Conservation (phyloP, 768 basidiomycete species). For the Lentinula sp. region DNA sequence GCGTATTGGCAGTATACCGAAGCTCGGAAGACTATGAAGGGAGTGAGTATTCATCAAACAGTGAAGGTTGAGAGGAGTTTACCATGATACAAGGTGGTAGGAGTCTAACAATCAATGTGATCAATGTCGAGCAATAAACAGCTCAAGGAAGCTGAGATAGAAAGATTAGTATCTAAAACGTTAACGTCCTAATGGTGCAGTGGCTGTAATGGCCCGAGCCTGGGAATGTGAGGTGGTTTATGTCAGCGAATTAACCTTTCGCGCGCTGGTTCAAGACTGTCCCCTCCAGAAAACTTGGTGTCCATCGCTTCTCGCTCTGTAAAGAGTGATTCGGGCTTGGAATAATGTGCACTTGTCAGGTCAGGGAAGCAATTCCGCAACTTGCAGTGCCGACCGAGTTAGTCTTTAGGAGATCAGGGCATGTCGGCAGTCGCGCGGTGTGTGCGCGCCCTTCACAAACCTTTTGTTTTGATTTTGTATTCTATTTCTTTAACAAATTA, state of each 20-base stretch:
- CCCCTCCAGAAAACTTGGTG: conserved; percentile 93
- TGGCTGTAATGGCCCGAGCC: conserved; percentile 78
- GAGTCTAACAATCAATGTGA: background rate
- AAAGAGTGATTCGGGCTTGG: conserved; percentile 63
- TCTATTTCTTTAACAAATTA: too few relatives aligned
- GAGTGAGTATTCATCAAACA: background rate
- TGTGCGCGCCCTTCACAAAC: conserved; percentile 71
- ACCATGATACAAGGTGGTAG: background rate
- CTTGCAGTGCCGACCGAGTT: conserved; percentile 83
- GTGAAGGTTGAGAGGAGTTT: background rate
- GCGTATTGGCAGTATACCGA: conserved; percentile 93
- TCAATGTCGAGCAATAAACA: too few relatives aligned
- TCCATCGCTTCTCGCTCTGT: conserved; percentile 59
- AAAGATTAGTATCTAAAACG: too few relatives aligned
- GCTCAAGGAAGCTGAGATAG: too few relatives aligned
- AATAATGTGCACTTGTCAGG: conserved; percentile 81
- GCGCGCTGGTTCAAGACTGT: conserved; percentile 93
- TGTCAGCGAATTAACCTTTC: conserved; percentile 53
- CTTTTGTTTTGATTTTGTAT: conserved; percentile 33
- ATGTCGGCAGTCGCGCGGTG: conserved; percentile 80
- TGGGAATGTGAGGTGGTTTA: conserved; percentile 73
- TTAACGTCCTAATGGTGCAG: conserved; percentile 22
- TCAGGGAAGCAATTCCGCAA: conserved; percentile 95
- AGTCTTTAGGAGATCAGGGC: conserved; percentile 86
- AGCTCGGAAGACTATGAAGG: conserved; percentile 74